A percentile compares a stretch with the other conserved stretches of the same genome.
Evolutionary conservation across 352 stramenopile genomes (phyloP).

Genomic region (Globisporangium viniferum): DNA sequence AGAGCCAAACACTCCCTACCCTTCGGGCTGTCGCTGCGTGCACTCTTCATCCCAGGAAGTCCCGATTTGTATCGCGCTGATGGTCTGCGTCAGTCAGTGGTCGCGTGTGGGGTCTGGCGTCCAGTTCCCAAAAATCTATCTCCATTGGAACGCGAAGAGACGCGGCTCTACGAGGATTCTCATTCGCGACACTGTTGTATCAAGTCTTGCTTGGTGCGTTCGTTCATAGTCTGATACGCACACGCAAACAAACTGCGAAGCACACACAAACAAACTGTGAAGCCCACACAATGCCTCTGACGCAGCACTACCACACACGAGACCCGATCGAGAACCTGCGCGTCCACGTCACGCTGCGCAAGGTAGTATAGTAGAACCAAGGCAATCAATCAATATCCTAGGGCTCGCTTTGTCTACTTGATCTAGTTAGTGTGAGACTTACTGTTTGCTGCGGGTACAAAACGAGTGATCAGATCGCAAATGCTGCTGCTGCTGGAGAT

Average conservation of each 20-base stretch:
- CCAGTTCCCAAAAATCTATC: background rate
- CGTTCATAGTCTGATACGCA: background rate
- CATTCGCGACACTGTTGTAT: background rate
- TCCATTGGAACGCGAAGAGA: constrained; percentile 1
- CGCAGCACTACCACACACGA: constrained; percentile 67
- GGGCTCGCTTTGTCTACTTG: background rate
- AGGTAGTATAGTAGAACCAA: constrained; percentile 36
- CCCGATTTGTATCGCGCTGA: background rate
- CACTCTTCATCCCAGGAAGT: background rate
- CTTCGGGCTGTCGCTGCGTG: background rate
- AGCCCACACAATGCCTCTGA: constrained; percentile 25
- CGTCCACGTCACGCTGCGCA: constrained; percentile 52
- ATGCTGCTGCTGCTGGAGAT: background rate
- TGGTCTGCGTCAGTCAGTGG: constrained; percentile 2
- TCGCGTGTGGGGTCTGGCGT: background rate
- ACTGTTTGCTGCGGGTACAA: background rate
- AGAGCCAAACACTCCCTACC: background rate
- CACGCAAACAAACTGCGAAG: background rate
- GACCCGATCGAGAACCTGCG: constrained; percentile 72
- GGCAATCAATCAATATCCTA: background rate
- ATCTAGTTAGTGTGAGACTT: background rate
- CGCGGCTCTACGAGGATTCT: background rate
- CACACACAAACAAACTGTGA: background rate
- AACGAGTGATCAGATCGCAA: constrained; percentile 9
- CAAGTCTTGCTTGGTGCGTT: background rate